Evolutionary conservation across 2,329 filamentous ascomycete species (phyloP).

Genomic region (Chaetomiaceae sp.): DNA sequence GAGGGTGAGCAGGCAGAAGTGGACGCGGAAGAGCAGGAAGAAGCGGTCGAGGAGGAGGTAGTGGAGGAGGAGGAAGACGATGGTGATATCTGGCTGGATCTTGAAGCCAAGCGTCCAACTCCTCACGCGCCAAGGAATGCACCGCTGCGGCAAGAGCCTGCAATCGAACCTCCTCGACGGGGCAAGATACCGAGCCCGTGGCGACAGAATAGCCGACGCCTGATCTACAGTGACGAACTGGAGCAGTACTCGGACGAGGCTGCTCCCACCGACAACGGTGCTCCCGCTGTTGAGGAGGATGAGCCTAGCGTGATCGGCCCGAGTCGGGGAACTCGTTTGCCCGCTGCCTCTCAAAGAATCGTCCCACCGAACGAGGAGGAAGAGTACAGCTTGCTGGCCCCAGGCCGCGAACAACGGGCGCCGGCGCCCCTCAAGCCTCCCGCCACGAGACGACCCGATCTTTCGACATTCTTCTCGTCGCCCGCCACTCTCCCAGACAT

Average conservation of each 20-base stretch:
- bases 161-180: constrained; percentile 24
- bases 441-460: constrained; percentile 37
- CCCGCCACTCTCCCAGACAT: constrained; percentile 37
- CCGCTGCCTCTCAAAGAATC: constrained; percentile 1
- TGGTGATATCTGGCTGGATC: constrained; percentile 50
- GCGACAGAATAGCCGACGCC: constrained; percentile 30
- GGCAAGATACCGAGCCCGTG: constrained; percentile 33
- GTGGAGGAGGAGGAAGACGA: constrained; percentile 34
- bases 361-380: constrained; percentile 8
- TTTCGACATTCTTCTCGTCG: constrained; percentile 54
- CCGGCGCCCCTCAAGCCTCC: constrained; percentile 16
- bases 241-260: constrained; percentile 9
- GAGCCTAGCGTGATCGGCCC: constrained; percentile 32
- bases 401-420: constrained; percentile 17
- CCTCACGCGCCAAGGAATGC: constrained; percentile 27
- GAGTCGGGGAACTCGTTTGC: constrained; percentile 9
- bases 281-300: constrained; percentile 3
- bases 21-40: constrained; percentile 28
- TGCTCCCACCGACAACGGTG: neutral
- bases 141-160: constrained; percentile 13
- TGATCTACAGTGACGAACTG: constrained; percentile 31
- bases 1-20: constrained; percentile 10
- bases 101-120: constrained; percentile 47
- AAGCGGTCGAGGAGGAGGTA: too few species aligned
- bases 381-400: constrained; percentile 33